Conservation (phyloP, 768 basidiomycete genomes). For the Xanthoconium purpureum region DNA sequence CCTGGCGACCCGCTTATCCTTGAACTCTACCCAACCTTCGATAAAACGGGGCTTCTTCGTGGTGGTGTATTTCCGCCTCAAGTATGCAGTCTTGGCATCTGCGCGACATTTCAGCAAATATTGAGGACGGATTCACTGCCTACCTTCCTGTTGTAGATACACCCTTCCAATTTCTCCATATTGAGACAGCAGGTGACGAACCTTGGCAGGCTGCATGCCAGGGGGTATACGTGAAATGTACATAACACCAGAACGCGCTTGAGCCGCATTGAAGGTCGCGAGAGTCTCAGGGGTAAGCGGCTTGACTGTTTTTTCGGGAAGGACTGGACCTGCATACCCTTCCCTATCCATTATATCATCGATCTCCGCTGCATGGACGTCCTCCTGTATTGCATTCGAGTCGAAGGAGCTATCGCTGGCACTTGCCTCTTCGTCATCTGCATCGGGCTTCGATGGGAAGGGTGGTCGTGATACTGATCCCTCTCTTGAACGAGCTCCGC, state of each 20-base stretch:
- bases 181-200: constrained; percentile 86
- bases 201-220: constrained; percentile 95
- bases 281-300: constrained; percentile 74
- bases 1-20: constrained; percentile 87
- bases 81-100: constrained; percentile 88
- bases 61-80: constrained; percentile 74
- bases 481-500: background rate
- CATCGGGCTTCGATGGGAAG: background rate
- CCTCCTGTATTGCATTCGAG: constrained; percentile 20
- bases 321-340: constrained; percentile 52
- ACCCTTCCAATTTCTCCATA: constrained; percentile 91
- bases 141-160: constrained; percentile 91
- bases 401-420: background rate
- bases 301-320: constrained; percentile 52
- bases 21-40: constrained; percentile 99
- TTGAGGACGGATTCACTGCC: constrained; percentile 11
- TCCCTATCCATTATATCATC: constrained; percentile 45
- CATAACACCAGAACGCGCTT: constrained; percentile 78
- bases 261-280: constrained; percentile 68
- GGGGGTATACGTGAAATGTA: constrained; percentile 97
- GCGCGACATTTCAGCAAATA: constrained; percentile 2
- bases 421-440: background rate
- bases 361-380: constrained; percentile 28
- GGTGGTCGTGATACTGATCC: background rate
- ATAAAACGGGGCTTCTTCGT: constrained; percentile 87